Evolutionary conservation across 345 rosid genomes (phyloP), one percentile per base, ranked within the genome.

Genomic region (Syzygium aqueum): DNA sequence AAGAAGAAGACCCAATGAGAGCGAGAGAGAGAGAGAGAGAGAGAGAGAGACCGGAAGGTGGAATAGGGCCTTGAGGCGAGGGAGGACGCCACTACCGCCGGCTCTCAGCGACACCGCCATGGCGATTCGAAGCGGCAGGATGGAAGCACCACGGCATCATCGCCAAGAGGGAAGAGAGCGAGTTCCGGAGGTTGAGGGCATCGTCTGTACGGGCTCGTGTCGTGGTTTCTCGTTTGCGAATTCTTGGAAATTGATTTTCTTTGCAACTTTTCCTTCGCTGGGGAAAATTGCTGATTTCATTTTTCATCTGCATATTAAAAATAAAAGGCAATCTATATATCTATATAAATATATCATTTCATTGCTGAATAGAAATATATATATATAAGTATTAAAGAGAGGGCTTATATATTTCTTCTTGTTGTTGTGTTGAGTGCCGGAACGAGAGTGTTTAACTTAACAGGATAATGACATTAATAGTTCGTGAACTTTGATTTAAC

Each of bases 91-190:
- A 77, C 84, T 88, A 85, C 87, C 93, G 86, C 87, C 93, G 78
- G 89, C 86, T 77, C 87, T 92, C 57, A 88, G 43, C 61, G 90
- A 84, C 52, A 85, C 83, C 86, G 93, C 94, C 97, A 93, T 95
- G 84, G 78, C 73, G 86, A 49, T 37, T 5, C 80, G 61, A 53
- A 53, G 46, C 46, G 46, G 46, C 46, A 25, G 27, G 86, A 51
- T 40, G 50, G 19, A 65, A 84, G 65, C 25, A 49, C 53, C 53
- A 49, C 77, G 78, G 85, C 30, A 49, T 82, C 25, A 84, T 53
- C 50, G 3, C 37, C 63, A 27, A 59, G 65, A 59, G 65, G 13
- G 51, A 54, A 28, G 53, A 49, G 51, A 51, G 59, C 0, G 37
- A 73, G 61, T 0, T 11, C 10, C 25, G 43, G 56, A 33, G 50